Evolutionary conservation across 176 grass and related monocot genomes (phyloP), one percentile per base, ranked within the genome.

Genomic region (Paspalum notatum): DNA sequence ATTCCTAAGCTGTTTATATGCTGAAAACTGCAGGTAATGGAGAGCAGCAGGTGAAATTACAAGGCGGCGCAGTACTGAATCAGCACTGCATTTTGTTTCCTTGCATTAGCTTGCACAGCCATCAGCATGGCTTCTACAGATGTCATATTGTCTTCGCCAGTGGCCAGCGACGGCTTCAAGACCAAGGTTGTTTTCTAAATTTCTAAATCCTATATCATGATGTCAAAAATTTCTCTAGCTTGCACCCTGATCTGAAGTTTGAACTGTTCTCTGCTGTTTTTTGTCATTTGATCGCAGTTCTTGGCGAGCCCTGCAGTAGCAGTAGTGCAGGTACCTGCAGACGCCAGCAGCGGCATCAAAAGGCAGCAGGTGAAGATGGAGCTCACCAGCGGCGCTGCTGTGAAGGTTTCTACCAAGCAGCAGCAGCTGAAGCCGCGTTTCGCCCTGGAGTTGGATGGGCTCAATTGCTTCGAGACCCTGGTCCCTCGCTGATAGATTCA

Each of bases 381-480:
- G 10, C 17, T 11, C 68, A 48, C 4, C 49, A 66, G 26, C 37
- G 20, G 24, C 2, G 68, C 63, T 24, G 73, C 45, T 20, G 58
- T 62, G 40, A 68, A 56, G 58, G 24, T 78, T 18, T 38, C 12
- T 16, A 6, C 3, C 58, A 72, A 64, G 66, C 66, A 75, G 61
- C 48, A 75, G 50, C 39, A 20, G 24, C 50, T 74, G 26, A 80
- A 68, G 50, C 80, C 88, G 9, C 71, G 85, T 27, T 91, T 94
- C 49, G 91, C 88, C 16, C 39, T 81, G 7, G 85, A 91, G 74
- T 68, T 94, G 74, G 88, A 91, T 59, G 91, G 91, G 40, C 87
- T 94, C 27, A 58, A 88, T 38, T 91, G 85, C 82, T 94, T 94
- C 78, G 91, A 94, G 64, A 88, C 91, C 38, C 55, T 94, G 12